Percentiles rank a stretch among this genome's conserved stretches.
Evolutionary conservation across 2,329 filamentous ascomycete genomes (phyloP).

Genomic region (Fusarium sp.): DNA sequence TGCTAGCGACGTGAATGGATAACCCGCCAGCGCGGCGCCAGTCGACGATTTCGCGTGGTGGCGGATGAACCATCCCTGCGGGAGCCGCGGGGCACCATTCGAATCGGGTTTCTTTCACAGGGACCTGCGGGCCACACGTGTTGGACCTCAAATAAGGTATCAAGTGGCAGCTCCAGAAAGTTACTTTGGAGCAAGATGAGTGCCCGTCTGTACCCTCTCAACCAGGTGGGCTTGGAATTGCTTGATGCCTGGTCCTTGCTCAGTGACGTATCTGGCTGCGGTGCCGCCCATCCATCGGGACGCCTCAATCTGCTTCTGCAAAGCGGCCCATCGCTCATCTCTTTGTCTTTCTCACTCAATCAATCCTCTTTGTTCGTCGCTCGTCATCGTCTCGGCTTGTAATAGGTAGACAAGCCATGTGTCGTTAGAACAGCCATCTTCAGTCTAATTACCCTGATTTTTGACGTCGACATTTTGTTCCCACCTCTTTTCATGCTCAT

Average conservation of each 20-base stretch:
- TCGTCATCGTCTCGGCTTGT: conserved; percentile 14
- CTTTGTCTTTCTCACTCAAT: neutral
- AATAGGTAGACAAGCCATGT: neutral
- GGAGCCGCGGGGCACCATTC: conserved; percentile 25
- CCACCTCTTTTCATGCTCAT: conserved; percentile 14
- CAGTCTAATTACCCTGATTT: conserved; percentile 3
- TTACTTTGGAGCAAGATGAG: conserved; percentile 23
- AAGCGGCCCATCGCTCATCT: conserved; percentile 34
- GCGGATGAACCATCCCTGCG: conserved; percentile 41
- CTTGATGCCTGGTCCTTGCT: conserved; percentile 29
- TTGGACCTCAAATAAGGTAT: neutral
- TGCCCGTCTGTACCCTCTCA: neutral
- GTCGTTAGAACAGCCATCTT: neutral
- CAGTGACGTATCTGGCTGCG: conserved; percentile 45
- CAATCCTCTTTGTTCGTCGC: conserved; percentile 23
- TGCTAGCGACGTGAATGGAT: conserved; percentile 24
- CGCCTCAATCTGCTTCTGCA: conserved; percentile 37
- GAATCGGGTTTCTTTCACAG: conserved; percentile 22
- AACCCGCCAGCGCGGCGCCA: conserved; percentile 42
- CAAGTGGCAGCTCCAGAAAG: neutral
- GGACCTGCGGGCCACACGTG: conserved; percentile 23
- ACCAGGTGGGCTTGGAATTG: neutral
- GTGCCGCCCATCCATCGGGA: conserved; percentile 40
- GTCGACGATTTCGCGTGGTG: conserved; percentile 43
- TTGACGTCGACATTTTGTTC: conserved; percentile 4